A percentile compares a stretch with the other conserved stretches of the same genome.
phyloP scores from a whole-genome alignment of 2,329 filamentous ascomycete species.

The Cryphonectria carpinicola region DNA sequence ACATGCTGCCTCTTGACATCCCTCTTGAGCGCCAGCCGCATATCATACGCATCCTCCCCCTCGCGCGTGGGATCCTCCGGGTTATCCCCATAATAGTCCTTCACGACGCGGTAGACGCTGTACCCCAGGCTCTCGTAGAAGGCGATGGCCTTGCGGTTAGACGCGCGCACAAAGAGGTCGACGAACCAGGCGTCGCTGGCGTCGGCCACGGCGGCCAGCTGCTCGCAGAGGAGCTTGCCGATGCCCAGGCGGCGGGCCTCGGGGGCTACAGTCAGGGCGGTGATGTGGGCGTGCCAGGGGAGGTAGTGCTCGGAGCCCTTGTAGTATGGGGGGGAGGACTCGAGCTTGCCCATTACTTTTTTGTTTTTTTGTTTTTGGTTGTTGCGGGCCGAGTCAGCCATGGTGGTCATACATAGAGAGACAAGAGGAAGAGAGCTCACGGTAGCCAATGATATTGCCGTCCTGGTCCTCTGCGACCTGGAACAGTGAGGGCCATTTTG shows the following conservation, averaged over 20 bases:
- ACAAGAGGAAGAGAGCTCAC: slow-evolving; percentile 55
- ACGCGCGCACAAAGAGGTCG: slow-evolving; percentile 88
- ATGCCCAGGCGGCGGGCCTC: slow-evolving; percentile 84
- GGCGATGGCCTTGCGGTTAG: slow-evolving; percentile 83
- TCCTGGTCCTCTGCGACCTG: slow-evolving; percentile 84
- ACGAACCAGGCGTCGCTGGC: slow-evolving; percentile 90
- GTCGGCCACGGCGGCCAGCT: slow-evolving; percentile 82
- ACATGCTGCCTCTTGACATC: slow-evolving; percentile 78
- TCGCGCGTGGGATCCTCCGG: slow-evolving; percentile 63
- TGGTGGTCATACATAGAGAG: not conserved
- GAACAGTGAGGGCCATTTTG: slow-evolving; percentile 94
- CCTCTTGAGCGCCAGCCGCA: slow-evolving; percentile 87
- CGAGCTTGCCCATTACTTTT: slow-evolving; percentile 93
- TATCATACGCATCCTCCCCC: slow-evolving; percentile 91
- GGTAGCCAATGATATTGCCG: slow-evolving; percentile 93
- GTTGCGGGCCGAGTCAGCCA: not conserved
- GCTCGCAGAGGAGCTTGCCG: slow-evolving; percentile 79
- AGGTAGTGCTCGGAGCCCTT: slow-evolving; percentile 84
- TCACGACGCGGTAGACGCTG: slow-evolving; percentile 84
- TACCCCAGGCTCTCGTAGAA: slow-evolving; percentile 94
- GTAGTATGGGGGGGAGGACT: slow-evolving; percentile 78
- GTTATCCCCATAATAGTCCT: slow-evolving; percentile 92
- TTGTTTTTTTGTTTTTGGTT: not conserved
- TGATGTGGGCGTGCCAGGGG: slow-evolving; percentile 99
- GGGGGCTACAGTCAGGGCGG: slow-evolving; percentile 89